Evolutionary conservation across 2,329 filamentous ascomycete genomes (phyloP).

Genomic region (Camillea tinctor): DNA sequence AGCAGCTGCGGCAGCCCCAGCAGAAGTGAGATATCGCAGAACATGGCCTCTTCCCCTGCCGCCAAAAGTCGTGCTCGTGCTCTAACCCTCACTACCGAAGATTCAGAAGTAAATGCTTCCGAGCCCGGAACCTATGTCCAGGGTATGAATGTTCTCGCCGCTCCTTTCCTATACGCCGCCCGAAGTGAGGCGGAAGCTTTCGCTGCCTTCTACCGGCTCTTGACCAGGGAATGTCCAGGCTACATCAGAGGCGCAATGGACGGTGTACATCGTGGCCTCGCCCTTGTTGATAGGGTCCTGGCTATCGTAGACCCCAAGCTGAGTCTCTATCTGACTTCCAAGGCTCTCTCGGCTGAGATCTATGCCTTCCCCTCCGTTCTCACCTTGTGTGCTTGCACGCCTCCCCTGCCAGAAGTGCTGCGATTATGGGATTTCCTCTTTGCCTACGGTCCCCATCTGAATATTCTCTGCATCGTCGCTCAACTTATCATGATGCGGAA

Average conservation of each 20-base stretch:
- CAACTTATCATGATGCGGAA: slow-evolving; percentile 88
- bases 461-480: slow-evolving; percentile 94
- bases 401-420: slow-evolving; percentile 88
- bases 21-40: slow-evolving; percentile 38
- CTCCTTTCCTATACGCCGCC: slow-evolving; percentile 92
- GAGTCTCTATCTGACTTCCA: slow-evolving; percentile 77
- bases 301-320: slow-evolving; percentile 89
- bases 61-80: slow-evolving; percentile 54
- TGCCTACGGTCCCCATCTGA: slow-evolving; percentile 90
- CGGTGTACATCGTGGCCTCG: slow-evolving; percentile 88
- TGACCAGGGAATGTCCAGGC: slow-evolving; percentile 84
- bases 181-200: slow-evolving; percentile 95
- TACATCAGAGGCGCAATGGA: slow-evolving; percentile 98
- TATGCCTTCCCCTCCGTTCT: slow-evolving; percentile 96
- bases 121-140: slow-evolving; percentile 91
- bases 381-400: slow-evolving; percentile 93
- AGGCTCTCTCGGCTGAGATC: slow-evolving; percentile 87
- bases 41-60: slow-evolving; percentile 42
- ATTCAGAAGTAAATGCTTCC: slow-evolving; percentile 57
- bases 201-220: slow-evolving; percentile 81
- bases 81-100: slow-evolving; percentile 61
- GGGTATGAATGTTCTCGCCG: slow-evolving; percentile 97
- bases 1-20: slow-evolving; percentile 37
- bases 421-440: slow-evolving; percentile 97
- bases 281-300: slow-evolving; percentile 87